Conservation (phyloP, 192 early-diverging fungal species). For the Radiomyces spectabilis region DNA sequence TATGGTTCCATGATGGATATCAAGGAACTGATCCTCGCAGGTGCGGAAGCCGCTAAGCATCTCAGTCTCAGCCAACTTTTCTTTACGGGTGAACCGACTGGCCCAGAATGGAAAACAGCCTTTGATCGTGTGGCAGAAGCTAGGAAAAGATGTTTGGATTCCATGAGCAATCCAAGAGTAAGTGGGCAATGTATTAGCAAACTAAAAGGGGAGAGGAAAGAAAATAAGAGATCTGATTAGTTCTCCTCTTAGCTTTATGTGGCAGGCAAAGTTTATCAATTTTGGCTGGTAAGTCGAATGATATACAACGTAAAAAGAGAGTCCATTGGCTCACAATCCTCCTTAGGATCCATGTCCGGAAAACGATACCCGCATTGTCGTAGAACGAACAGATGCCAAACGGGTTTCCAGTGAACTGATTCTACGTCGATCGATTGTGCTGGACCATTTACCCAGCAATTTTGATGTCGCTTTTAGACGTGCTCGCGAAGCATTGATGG, state of each 20-base stretch:
- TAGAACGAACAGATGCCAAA: conserved; percentile 17
- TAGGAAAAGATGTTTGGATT: conserved; percentile 20
- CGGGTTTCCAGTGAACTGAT: conserved; percentile 25
- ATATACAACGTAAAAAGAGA: too few relatives aligned
- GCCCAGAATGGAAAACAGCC: conserved; percentile 34
- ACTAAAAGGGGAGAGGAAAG: background rate
- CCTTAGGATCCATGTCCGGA: conserved; percentile 18
- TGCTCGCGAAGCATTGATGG: conserved; percentile 23
- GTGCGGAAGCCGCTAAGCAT: conserved; percentile 37
- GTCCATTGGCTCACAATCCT: too few relatives aligned
- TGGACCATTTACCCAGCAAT: conserved; percentile 30
- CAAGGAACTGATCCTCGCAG: conserved; percentile 39
- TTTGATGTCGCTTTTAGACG: conserved; percentile 26
- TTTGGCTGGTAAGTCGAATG: too few relatives aligned
- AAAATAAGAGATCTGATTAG: background rate
- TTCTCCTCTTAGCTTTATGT: conserved; percentile 21
- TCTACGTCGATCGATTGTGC: conserved; percentile 18
- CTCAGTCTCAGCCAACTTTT: conserved; percentile 37
- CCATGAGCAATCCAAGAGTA: conserved; percentile 36
- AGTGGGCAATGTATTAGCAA: background rate
- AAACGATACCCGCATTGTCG: conserved; percentile 28
- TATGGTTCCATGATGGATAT: conserved; percentile 53
- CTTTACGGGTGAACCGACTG: conserved; percentile 26
- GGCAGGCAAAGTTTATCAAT: conserved; percentile 28
- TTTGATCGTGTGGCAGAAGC: conserved; percentile 32